Evolutionary conservation across 129 eudicot species (phyloP).

Genomic region (Lactuca saligna): DNA sequence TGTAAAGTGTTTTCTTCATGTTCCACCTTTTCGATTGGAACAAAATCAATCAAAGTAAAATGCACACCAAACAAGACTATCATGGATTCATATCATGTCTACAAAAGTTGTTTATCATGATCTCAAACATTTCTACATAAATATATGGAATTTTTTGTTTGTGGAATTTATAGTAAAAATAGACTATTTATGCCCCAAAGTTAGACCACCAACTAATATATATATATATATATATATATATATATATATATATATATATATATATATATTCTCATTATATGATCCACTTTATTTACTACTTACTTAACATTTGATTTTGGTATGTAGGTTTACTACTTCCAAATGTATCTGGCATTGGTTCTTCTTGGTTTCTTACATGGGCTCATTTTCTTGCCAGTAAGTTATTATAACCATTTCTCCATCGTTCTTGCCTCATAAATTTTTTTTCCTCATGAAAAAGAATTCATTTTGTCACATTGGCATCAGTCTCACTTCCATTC

Average conservation of each 20-base stretch:
- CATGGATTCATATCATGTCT: no score
- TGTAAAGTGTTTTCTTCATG: neutral
- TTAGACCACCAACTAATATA: neutral
- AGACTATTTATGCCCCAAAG: no score
- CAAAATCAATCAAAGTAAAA: no score
- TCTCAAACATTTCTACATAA: no score
- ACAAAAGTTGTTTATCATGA: no score
- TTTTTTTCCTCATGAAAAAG: neutral
- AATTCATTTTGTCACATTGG: neutral
- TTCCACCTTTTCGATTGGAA: no score
- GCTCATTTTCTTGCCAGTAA: slow-evolving; percentile 89
- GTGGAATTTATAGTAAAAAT: no score
- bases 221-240: no score
- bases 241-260: no score
- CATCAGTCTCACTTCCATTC: neutral
- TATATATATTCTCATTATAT: no score
- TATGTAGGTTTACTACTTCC: slow-evolving; percentile 92
- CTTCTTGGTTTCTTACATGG: slow-evolving; percentile 98
- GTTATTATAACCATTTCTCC: slow-evolving; percentile 14
- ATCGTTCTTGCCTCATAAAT: neutral
- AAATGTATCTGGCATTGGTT: slow-evolving; percentile 93
- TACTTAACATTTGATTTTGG: neutral
- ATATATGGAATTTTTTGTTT: no score
- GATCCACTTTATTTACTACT: neutral
- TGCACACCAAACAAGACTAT: no score